A percentile compares a stretch with the other conserved stretches of the same genome.
Evolutionary conservation across 257 asterid genomes (phyloP).

Genomic region (Solanum infundibuliforme): DNA sequence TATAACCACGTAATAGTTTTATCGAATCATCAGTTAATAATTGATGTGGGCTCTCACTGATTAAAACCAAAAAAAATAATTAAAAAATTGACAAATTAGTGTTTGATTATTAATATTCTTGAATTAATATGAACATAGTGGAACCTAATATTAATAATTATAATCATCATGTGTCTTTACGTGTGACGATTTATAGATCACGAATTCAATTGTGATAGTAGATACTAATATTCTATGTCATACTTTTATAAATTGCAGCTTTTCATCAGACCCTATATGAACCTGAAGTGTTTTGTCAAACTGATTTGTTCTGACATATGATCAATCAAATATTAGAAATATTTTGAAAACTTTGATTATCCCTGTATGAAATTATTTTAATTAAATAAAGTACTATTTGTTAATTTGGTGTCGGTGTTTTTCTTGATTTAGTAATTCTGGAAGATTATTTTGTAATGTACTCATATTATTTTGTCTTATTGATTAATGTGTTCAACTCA

Average conservation of each 20-base stretch:
- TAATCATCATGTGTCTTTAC: not conserved
- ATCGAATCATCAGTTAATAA: not conserved
- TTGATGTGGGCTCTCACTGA: not conserved
- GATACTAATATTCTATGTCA: not conserved
- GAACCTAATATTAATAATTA: not conserved
- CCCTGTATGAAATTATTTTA: not conserved
- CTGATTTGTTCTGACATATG: rapidly evolving
- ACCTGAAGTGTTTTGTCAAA: not conserved
- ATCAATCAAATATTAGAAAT: not conserved
- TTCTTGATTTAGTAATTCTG: not conserved
- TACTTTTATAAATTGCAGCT: rapidly evolving
- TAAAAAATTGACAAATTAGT: not conserved
- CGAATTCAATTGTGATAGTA: rapidly evolving
- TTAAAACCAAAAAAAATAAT: not conserved
- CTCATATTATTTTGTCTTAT: not conserved
- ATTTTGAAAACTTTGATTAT: not conserved
- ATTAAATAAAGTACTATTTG: not conserved
- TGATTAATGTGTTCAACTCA: not conserved
- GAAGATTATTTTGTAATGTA: not conserved
- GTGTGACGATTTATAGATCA: not conserved
- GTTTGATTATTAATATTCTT: not conserved
- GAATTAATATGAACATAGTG: not conserved
- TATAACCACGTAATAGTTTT: not conserved
- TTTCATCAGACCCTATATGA: rapidly evolving
- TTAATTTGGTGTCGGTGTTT: not conserved